Evolutionary conservation across 306 rosid genomes (phyloP).

Genomic region (Vigna trinervia): DNA sequence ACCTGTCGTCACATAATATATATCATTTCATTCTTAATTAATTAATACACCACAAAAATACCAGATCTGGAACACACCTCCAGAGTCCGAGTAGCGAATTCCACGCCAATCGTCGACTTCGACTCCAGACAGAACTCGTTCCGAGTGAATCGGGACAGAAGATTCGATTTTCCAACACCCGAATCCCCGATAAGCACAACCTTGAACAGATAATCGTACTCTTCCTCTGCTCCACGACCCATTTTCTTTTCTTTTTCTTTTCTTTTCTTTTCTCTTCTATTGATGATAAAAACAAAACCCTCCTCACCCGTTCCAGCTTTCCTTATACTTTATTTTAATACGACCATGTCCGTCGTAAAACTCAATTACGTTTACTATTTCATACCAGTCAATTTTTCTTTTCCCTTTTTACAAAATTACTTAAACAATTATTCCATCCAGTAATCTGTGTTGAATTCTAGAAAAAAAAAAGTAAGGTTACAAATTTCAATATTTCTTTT

Average conservation of each 20-base stretch:
- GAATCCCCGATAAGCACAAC: constrained; percentile 95
- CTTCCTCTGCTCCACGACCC: constrained; percentile 85
- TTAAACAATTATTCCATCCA: no score
- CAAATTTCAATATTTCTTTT: no score
- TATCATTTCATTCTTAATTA: background rate
- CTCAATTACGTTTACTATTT: no score
- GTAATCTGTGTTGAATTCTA: no score
- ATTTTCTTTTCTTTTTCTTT: constrained; percentile 1
- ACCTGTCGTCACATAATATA: constrained; percentile 53
- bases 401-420: no score
- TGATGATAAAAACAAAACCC: no score
- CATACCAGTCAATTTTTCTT: no score
- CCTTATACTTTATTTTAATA: no score
- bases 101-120: constrained; percentile 96
- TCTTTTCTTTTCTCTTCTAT: no score
- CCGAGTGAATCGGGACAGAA: constrained; percentile 97
- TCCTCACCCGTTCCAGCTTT: no score
- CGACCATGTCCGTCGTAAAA: no score
- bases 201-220: constrained; percentile 92
- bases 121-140: constrained; percentile 96
- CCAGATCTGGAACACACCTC: constrained; percentile 51
- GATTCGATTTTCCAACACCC: constrained; percentile 93
- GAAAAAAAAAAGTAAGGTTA: no score
- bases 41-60: background rate
- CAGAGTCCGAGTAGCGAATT: constrained; percentile 95